Conservation (phyloP, 257 asterid genomes). For the Ocimum tenuiflorum region DNA sequence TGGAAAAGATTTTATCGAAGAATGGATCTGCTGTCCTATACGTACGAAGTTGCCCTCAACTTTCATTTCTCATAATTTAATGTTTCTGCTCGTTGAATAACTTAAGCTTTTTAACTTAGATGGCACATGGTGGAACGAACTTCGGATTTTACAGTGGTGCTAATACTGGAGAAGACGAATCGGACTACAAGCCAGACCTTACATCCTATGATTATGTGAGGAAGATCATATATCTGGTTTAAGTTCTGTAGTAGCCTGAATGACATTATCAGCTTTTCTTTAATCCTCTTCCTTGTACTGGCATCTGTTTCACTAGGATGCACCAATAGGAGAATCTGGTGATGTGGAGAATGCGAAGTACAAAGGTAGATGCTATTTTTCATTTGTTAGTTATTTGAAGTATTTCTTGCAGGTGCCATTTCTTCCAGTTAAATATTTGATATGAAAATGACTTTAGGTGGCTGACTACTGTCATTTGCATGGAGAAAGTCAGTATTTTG, state of each 20-base stretch:
- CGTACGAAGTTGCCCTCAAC: constrained; percentile 41
- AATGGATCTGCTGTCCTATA: constrained; percentile 95
- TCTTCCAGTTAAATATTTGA: no score
- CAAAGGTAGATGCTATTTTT: constrained; percentile 40
- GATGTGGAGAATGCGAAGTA: constrained; percentile 78
- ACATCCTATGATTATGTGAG: constrained; percentile 97
- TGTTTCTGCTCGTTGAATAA: constrained; percentile 9
- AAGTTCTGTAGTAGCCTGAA: constrained; percentile 3
- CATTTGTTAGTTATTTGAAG: neutral
- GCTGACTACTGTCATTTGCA: neutral
- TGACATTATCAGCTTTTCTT: constrained; percentile 9
- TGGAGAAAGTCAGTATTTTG: neutral
- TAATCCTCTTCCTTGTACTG: constrained; percentile 21
- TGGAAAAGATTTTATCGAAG: constrained; percentile 65
- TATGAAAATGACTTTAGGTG: no score
- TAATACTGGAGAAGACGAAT: constrained; percentile 69
- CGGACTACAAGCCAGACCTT: constrained; percentile 79
- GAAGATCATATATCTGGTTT: constrained; percentile 17
- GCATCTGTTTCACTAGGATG: constrained; percentile 50
- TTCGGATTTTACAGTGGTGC: constrained; percentile 94
- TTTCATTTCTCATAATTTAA: constrained; percentile 15
- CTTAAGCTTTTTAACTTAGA: constrained; percentile 35
- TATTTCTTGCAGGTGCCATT: no score
- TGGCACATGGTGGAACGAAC: constrained; percentile 98
- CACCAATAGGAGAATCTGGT: constrained; percentile 94